Evolutionary conservation across 148 eudicot genomes (phyloP).

Genomic region (Polygonum maritimum): DNA sequence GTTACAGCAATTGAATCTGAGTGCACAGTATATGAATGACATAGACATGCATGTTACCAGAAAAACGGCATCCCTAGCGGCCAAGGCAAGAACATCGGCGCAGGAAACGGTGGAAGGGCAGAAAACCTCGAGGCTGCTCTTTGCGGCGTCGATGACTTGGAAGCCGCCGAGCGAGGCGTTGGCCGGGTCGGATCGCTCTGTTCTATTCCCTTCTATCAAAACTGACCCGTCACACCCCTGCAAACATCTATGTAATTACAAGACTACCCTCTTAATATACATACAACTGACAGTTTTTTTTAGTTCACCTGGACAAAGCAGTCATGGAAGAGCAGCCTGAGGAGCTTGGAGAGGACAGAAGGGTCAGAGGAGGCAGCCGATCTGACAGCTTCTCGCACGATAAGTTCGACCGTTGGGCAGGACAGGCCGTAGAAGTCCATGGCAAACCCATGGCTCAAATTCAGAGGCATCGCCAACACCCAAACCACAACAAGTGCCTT

Average conservation of each 20-base stretch:
- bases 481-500: background rate
- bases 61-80: constrained; percentile 61
- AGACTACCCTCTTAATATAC: background rate
- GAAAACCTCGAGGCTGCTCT: constrained; percentile 40
- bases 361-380: constrained; percentile 48
- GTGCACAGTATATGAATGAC: too few species aligned
- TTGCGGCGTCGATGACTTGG: constrained; percentile 53
- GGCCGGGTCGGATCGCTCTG: constrained; percentile 62
- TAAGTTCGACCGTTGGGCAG: constrained; percentile 46
- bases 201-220: constrained; percentile 43
- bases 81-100: constrained; percentile 66
- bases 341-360: constrained; percentile 48
- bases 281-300: too few species aligned
- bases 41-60: constrained; percentile 25
- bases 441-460: constrained; percentile 14
- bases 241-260: background rate
- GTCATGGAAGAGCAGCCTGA: constrained; percentile 63
- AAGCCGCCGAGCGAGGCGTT: constrained; percentile 63
- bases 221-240: constrained; percentile 85
- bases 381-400: constrained; percentile 51
- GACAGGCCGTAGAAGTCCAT: constrained; percentile 43
- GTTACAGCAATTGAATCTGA: background rate
- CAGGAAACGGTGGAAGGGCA: constrained; percentile 67
- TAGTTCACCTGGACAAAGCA: constrained; percentile 62
- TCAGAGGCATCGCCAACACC: background rate